Conservation (phyloP, 371 early-diverging fungal species). For the Mortierella sp. region DNA sequence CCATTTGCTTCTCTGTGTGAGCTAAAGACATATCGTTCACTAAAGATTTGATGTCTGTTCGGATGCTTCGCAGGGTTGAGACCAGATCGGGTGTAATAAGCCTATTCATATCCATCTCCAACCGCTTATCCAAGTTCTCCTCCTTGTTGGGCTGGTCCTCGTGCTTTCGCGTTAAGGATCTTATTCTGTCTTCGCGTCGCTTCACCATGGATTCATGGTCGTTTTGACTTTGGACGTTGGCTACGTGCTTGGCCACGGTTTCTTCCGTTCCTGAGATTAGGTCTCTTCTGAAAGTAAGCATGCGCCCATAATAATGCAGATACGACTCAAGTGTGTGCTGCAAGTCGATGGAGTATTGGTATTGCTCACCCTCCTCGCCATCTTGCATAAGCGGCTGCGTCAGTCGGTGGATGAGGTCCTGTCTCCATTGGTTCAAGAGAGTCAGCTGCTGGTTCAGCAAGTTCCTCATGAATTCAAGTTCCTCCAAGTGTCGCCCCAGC, state of each 20-base stretch:
- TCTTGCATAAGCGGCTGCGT: slow-evolving; percentile 45
- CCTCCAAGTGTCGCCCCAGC: slow-evolving; percentile 24
- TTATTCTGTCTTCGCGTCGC: slow-evolving; percentile 25
- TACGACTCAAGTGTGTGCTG: slow-evolving; percentile 46
- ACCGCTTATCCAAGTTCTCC: slow-evolving; percentile 27
- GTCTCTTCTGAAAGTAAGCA: slow-evolving; percentile 31
- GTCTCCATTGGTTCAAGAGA: slow-evolving; percentile 25
- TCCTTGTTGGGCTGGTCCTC: slow-evolving; percentile 3
- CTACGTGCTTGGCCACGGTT: slow-evolving; percentile 7
- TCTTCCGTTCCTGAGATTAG: slow-evolving; percentile 30
- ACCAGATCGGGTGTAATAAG: slow-evolving; percentile 17
- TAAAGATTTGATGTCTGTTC: slow-evolving; percentile 21
- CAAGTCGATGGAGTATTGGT: slow-evolving; percentile 44
- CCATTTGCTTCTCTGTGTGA: slow-evolving; percentile 19
- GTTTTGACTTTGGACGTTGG: slow-evolving; percentile 11
- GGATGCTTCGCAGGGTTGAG: slow-evolving; percentile 27
- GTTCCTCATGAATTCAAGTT: slow-evolving; percentile 11
- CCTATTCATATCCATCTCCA: slow-evolving; percentile 34
- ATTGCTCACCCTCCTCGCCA: slow-evolving; percentile 48
- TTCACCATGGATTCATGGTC: slow-evolving; percentile 24
- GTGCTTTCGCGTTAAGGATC: slow-evolving; percentile 13
- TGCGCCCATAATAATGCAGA: slow-evolving; percentile 27
- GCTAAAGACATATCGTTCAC: slow-evolving; percentile 10
- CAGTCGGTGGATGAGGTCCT: slow-evolving; percentile 25
- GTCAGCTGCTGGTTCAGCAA: slow-evolving; percentile 32